Evolutionary conservation across 441 rosid species (phyloP), one percentile per base, ranked within the genome.

Genomic region (Aleurites moluccanus): DNA sequence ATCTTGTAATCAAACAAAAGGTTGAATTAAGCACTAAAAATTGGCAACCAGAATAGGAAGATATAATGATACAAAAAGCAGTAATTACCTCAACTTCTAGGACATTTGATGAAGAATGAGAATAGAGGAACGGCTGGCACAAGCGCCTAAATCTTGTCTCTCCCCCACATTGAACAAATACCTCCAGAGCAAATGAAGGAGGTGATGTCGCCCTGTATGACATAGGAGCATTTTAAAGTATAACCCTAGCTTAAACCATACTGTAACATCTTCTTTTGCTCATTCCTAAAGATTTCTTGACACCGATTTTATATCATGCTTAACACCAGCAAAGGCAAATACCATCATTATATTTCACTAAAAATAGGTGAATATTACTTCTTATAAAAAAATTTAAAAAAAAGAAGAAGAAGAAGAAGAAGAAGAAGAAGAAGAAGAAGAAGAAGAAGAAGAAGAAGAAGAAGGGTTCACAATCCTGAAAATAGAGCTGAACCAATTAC

Each of bases 121-220:
- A 89, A 88, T 89, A 96, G 61, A 96, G 86, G 80, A 96, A 93
- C 27, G 99, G 97, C 73, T 93, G 97, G 82, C 98, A 96, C 42
- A 96, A 97, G 80, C 99, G 97, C 85, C 97, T 90, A 80, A 96
- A 96, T 79, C 92, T 89, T 64, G 97, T 88, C 86, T 96, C 97
- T 62, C 97, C 97, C 84, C 89, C 97, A 57, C 97, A 89, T 75
- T 90, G 92, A 75, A 93, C 99, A 79, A 96, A 96, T 21, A 92
- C 98, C 83, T 96, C 99, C 88, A 96, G 82, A 76, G 99, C 99
- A 88, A 96, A 96, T 49, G 99, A 96, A 75, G 97, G 98, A 69
- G 99, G 99, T 60, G 89, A 92, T 68, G 99, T 96, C 18, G 97
- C 99, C 89, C 99, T 96, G 83, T 69, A 73, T 25, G 67, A 74